Conservation (phyloP, 2,329 filamentous ascomycete genomes). For the Phialophora tarda region DNA sequence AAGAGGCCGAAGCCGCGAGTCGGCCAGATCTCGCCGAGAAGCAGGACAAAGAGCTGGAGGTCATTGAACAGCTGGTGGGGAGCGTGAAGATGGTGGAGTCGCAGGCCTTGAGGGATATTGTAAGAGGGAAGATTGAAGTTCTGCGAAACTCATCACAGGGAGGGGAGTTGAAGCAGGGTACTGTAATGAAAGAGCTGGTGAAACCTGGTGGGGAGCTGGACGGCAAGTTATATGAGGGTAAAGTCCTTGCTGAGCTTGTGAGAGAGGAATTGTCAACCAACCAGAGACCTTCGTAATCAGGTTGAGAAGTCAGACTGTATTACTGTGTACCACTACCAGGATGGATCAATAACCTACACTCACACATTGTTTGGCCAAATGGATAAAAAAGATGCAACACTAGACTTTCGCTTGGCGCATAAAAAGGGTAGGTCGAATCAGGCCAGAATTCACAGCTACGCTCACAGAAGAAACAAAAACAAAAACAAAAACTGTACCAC, state of each 20-base stretch:
- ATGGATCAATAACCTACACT: not conserved
- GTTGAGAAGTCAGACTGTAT: not conserved
- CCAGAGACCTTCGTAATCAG: constrained; percentile 19
- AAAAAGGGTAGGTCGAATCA: not conserved
- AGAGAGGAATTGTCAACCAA: constrained; percentile 42
- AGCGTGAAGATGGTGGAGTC: constrained; percentile 50
- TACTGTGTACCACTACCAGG: constrained; percentile 15
- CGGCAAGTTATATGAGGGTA: constrained; percentile 52
- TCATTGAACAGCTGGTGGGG: constrained; percentile 54
- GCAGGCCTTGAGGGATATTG: constrained; percentile 49
- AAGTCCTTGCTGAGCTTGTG: constrained; percentile 50
- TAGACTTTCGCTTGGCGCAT: not conserved
- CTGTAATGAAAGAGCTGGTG: constrained; percentile 52
- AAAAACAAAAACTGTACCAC: not conserved
- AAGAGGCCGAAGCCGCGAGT: constrained; percentile 50
- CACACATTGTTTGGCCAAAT: not conserved
- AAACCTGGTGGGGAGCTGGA: constrained; percentile 50
- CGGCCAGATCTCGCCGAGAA: constrained; percentile 54
- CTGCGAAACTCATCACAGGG: constrained; percentile 41
- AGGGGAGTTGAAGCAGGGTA: constrained; percentile 47
- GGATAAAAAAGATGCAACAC: not conserved
- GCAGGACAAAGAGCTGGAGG: constrained; percentile 51
- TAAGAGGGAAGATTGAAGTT: constrained; percentile 46
- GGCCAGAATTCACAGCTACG: not conserved
- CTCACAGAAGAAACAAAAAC: not conserved